Conservation (phyloP, 2,329 filamentous ascomycete genomes). For the Scedosporium aurantiacum region DNA sequence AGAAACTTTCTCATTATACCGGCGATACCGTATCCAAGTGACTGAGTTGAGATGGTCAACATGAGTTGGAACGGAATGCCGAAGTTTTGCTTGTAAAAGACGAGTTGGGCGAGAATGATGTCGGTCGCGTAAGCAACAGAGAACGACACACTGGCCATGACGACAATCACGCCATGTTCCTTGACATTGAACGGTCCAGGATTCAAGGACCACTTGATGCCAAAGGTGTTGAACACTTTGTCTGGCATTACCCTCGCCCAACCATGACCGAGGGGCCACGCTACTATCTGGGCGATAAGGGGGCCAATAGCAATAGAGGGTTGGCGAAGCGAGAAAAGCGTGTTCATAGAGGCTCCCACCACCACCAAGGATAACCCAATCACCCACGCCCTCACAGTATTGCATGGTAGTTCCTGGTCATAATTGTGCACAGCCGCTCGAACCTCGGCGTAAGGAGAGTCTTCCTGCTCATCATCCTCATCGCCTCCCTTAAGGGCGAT, state of each 20-base stretch:
- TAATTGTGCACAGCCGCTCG: constrained; percentile 53
- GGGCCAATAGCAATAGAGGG: constrained; percentile 50
- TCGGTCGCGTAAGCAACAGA: constrained; percentile 63
- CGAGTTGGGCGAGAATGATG: constrained; percentile 57
- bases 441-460: constrained; percentile 58
- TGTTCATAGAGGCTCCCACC: constrained; percentile 50
- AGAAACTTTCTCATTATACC: constrained; percentile 56
- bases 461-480: constrained; percentile 27
- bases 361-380: constrained; percentile 48
- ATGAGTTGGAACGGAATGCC: constrained; percentile 56
- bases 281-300: constrained; percentile 52
- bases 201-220: constrained; percentile 46
- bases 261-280: constrained; percentile 50
- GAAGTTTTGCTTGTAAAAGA: constrained; percentile 62
- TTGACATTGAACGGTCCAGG: constrained; percentile 61
- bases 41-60: constrained; percentile 57
- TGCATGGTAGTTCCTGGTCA: constrained; percentile 54
- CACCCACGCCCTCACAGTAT: constrained; percentile 54
- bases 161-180: constrained; percentile 56
- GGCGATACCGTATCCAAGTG: constrained; percentile 57
- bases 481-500: constrained; percentile 10
- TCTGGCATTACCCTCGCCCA: constrained; percentile 48
- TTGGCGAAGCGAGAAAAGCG: constrained; percentile 50
- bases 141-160: constrained; percentile 63
- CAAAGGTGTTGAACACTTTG: constrained; percentile 38